These are phyloP conservation scores for Yamadazyma akitaensis DNA, from an alignment of 805 yeast species.

Conservation along the genomic window DNA sequence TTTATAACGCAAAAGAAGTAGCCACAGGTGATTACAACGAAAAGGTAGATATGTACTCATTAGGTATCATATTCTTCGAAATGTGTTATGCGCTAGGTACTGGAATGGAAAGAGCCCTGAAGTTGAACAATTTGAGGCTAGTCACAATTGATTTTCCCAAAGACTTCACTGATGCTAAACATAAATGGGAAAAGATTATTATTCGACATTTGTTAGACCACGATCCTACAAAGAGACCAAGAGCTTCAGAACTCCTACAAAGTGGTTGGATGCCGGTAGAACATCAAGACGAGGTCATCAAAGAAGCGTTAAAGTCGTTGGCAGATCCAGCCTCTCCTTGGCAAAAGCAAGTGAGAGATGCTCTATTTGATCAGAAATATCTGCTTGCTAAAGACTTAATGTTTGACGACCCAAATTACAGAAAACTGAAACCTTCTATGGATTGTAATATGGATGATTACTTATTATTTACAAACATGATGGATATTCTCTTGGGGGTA, in stretches of 20 bases:
- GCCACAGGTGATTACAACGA: slow-evolving; percentile 80
- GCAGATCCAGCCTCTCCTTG: slow-evolving; percentile 92
- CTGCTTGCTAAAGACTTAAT: slow-evolving; percentile 80
- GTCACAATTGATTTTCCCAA: slow-evolving; percentile 64
- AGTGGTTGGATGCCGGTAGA: slow-evolving; percentile 86
- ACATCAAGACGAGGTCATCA: slow-evolving; percentile 84
- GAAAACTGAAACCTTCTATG: slow-evolving; percentile 21
- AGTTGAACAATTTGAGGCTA: slow-evolving; percentile 61
- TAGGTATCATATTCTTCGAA: slow-evolving; percentile 93
- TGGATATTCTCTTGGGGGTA: slow-evolving; percentile 55
- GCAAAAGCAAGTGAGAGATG: slow-evolving; percentile 88
- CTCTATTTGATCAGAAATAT: slow-evolving; percentile 81
- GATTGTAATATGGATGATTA: slow-evolving; percentile 40
- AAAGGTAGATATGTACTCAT: slow-evolving; percentile 92
- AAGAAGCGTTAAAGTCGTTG: slow-evolving; percentile 79
- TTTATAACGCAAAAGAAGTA: slow-evolving; percentile 90
- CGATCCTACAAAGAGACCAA: slow-evolving; percentile 73
- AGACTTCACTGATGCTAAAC: slow-evolving; percentile 54
- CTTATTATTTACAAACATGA: slow-evolving; percentile 57
- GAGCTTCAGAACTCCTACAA: slow-evolving; percentile 68
- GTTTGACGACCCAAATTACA: slow-evolving; percentile 54
- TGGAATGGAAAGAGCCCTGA: slow-evolving; percentile 87
- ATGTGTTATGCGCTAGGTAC: slow-evolving; percentile 86
- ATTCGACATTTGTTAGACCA: slow-evolving; percentile 70
- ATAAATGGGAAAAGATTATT: slow-evolving; percentile 61